Conservation (phyloP, 305 asterid genomes). For the Lippia alba region DNA sequence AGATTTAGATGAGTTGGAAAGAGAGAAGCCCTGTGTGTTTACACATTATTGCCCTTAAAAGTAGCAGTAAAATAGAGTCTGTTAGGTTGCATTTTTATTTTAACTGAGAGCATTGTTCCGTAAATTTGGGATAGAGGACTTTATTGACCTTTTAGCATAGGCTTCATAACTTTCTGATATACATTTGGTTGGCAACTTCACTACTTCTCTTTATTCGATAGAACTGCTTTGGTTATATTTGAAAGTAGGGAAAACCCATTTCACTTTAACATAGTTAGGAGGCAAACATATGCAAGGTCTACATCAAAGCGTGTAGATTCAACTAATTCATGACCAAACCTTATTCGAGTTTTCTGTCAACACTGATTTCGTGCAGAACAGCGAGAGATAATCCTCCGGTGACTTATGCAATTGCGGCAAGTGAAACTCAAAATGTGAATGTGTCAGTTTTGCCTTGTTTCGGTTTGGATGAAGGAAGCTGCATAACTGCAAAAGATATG, state of each 20-base stretch:
- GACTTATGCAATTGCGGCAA: conserved; percentile 93
- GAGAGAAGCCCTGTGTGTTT: not conserved
- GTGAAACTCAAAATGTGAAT: conserved; percentile 95
- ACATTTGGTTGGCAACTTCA: too few relatives aligned
- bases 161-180: too few relatives aligned
- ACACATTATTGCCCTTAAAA: not conserved
- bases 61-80: not conserved
- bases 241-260: too few relatives aligned
- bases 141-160: not conserved
- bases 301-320: too few relatives aligned
- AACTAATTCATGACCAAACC: not conserved
- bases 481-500: conserved; percentile 87
- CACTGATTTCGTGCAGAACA: conserved; percentile 63
- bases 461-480: conserved; percentile 84
- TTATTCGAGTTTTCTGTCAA: not conserved
- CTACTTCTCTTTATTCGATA: too few relatives aligned
- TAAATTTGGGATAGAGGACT: not conserved
- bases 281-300: too few relatives aligned
- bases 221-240: too few relatives aligned
- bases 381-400: conserved; percentile 92
- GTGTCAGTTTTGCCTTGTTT: conserved; percentile 94
- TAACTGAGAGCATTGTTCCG: not conserved
- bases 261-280: too few relatives aligned
- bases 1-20: too few relatives aligned
- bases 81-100: not conserved